Evolutionary conservation across 345 rosid genomes (phyloP).

Genomic region (Garcia nutans): DNA sequence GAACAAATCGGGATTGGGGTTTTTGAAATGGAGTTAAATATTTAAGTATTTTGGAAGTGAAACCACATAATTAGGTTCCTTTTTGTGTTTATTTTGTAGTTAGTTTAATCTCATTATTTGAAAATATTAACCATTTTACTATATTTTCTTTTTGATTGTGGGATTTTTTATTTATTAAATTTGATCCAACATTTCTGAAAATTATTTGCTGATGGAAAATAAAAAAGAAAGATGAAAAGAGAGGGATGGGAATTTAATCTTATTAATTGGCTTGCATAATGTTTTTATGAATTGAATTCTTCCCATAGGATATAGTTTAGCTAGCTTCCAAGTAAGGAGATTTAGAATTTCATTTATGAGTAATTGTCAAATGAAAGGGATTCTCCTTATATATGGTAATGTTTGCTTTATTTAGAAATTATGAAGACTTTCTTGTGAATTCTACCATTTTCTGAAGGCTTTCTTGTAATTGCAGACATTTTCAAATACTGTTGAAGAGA

Average conservation of each 20-base stretch:
- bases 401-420: background rate
- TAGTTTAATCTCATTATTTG: background rate
- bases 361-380: background rate
- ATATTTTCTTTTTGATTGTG: background rate
- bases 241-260: background rate
- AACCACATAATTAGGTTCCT: background rate
- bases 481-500: constrained; percentile 91
- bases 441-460: constrained; percentile 6
- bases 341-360: background rate
- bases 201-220: background rate
- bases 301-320: background rate
- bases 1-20: constrained; percentile 17
- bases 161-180: background rate
- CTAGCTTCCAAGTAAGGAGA: background rate
- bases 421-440: background rate
- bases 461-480: constrained; percentile 51
- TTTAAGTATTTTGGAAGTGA: background rate
- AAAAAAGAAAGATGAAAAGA: background rate
- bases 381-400: background rate
- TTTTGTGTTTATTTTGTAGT: background rate
- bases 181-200: background rate
- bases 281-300: background rate
- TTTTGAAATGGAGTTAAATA: background rate
- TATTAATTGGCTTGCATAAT: background rate
- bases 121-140: background rate